Evolutionary conservation across 495 filamentous ascomycete species (phyloP).

Genomic region (Podospora appendiculata): DNA sequence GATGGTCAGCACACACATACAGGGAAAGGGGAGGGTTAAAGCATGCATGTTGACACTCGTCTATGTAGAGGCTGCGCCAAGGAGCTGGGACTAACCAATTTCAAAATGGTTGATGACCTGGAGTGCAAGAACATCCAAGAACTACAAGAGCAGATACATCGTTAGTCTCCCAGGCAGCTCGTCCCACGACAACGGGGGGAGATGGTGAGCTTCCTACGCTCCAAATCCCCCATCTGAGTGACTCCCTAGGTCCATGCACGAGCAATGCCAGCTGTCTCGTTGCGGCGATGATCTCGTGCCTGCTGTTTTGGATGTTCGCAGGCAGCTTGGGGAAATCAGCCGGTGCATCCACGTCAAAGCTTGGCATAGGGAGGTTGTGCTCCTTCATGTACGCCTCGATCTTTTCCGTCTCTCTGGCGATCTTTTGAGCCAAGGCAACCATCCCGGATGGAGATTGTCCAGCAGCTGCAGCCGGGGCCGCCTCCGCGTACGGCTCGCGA

Average conservation of each 20-base stretch:
- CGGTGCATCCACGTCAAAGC: constrained; percentile 29
- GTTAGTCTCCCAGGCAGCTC: background rate
- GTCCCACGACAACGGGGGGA: too few relatives aligned
- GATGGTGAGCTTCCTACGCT: constrained; percentile 16
- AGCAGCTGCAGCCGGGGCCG: background rate
- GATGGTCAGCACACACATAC: constrained; percentile 2
- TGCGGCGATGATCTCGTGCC: constrained; percentile 29
- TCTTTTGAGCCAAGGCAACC: constrained; percentile 29
- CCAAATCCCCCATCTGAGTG: constrained; percentile 34
- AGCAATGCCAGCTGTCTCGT: constrained; percentile 31
- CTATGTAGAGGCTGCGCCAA: background rate
- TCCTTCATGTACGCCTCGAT: constrained; percentile 31
- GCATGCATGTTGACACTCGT: too few relatives aligned
- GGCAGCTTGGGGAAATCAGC: constrained; percentile 32
- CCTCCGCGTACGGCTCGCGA: background rate
- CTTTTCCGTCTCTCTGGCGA: constrained; percentile 30
- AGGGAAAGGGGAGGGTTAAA: background rate
- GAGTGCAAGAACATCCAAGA: constrained; percentile 30
- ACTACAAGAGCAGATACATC: constrained; percentile 12
- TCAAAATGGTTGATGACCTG: constrained; percentile 31
- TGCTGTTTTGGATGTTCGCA: constrained; percentile 26
- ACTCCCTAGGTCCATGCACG: constrained; percentile 35
- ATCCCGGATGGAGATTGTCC: constrained; percentile 23
- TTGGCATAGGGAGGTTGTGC: constrained; percentile 27
- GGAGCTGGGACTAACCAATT: constrained; percentile 19